Percentiles rank a stretch among this genome's conserved stretches.
Conservation (phyloP, 2,329 filamentous ascomycete genomes). For the Aureobasidium sp. region DNA sequence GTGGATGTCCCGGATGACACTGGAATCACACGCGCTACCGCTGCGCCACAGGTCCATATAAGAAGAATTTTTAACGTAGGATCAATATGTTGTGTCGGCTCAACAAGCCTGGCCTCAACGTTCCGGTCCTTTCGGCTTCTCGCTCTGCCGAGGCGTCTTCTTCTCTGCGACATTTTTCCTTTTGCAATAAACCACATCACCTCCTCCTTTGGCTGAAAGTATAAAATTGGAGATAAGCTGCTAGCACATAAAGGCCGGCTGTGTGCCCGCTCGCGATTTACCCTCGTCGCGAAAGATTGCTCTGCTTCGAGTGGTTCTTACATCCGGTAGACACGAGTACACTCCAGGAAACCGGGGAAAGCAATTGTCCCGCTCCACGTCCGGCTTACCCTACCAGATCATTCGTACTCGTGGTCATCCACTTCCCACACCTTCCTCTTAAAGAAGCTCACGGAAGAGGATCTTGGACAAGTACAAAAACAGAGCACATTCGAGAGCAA, state of each 20-base stretch:
- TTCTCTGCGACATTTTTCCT: not conserved
- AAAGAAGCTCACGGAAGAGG: not conserved
- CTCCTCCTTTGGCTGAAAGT: not conserved
- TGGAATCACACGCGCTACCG: not conserved
- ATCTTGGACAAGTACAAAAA: not conserved
- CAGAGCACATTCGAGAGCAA: not conserved
- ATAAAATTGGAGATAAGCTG: not conserved
- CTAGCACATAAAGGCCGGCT: not conserved
- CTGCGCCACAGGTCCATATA: not conserved
- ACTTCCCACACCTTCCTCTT: not conserved
- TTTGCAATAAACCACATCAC: not conserved
- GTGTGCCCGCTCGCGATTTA: not conserved
- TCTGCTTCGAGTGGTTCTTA: not conserved
- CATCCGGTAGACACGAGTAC: not conserved
- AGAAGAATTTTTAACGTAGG: not conserved
- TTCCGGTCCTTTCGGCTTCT: not conserved
- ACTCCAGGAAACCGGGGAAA: not conserved
- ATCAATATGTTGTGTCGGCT: not conserved
- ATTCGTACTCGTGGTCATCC: not conserved
- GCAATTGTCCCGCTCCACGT: not conserved
- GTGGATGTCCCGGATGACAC: not conserved
- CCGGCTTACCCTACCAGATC: not conserved
- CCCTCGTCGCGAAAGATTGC: not conserved
- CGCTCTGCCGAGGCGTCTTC: not conserved
- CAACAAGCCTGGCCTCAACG: no score